Base-by-base conservation (phyloP, 306 rosid species). In the Potentilla sterilis region DNA sequence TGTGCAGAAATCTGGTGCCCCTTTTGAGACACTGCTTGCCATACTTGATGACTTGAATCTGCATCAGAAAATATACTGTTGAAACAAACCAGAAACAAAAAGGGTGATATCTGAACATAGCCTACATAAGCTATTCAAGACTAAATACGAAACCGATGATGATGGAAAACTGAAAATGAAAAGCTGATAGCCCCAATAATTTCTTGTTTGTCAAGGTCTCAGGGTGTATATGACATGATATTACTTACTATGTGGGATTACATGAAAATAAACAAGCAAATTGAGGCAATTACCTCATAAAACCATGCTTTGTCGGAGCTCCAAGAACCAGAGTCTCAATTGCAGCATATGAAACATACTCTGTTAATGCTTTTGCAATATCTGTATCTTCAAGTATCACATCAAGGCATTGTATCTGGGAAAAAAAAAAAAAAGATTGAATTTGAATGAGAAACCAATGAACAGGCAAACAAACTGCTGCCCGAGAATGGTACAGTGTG, bases 371-470 rank as follows among this genome's bases (percentile, higher is more conserved):
- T 83, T 87, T 92, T 22, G 76, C 90, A 28, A 90, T 69, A 79
- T 96, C 99, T 3, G 82, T 67, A 85, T 90, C 98, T 83, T 96
- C 96, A 34, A 96, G 89, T 63, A 90, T 75, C 77, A 96, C 82
- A 78, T 96, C 99, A 34, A 96, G 91, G 81, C 98, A 90, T 41
- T 85, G 86, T 82, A 96, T 89, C 99, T 96, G 81, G 67, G 5
- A 43, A 51, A 75, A 4, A 12, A 11, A 46, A 59, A 0, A 0
- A 28, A 28, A 28, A 28, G 1, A 28, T 34, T 2, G 55, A 19
- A 54, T 9, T 34, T 71, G 32, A 69, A 58, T 58, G 32, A 73
- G 57, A 62, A 24, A 59, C 32, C 35, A 21, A 54, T n/a, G 57
- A 46, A 16, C 6, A 47, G 40, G 49, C 38, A 72, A 63, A 7